These are phyloP conservation scores for Pythium phragmiticola DNA, from an alignment of 352 stramenopile genomes.

Conservation along the genomic window DNA sequence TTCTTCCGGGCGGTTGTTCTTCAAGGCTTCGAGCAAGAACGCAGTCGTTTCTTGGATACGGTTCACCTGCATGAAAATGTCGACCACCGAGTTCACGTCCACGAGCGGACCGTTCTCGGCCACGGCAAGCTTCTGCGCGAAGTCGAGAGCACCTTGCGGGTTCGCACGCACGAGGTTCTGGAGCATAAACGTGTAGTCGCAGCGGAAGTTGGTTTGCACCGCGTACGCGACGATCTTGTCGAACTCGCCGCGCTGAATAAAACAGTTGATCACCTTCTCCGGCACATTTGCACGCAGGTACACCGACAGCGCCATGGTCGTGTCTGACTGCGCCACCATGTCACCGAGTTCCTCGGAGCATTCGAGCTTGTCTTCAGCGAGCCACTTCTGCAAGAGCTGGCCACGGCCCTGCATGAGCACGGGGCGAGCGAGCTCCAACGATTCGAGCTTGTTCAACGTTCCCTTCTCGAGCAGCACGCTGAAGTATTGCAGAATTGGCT, in stretches of 20 bases:
- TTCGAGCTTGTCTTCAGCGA: slow-evolving; percentile 99
- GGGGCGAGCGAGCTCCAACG: slow-evolving; percentile 97
- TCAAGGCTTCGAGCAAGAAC: slow-evolving; percentile 99
- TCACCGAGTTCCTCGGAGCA: slow-evolving; percentile 98
- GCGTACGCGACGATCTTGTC: slow-evolving; percentile 98
- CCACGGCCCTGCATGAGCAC: slow-evolving; percentile 97
- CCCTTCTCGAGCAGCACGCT: slow-evolving; percentile 97
- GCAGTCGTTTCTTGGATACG: slow-evolving; percentile 98
- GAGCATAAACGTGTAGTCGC: slow-evolving; percentile 99
- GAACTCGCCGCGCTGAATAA: slow-evolving; percentile 98
- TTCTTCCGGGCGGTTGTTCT: slow-evolving; percentile 99
- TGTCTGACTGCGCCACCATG: slow-evolving; percentile 94
- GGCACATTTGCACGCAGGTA: slow-evolving; percentile 97
- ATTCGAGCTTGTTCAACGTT: slow-evolving; percentile 99
- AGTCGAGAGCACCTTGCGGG: slow-evolving; percentile 96
- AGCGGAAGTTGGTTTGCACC: slow-evolving; percentile 96
- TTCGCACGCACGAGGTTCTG: slow-evolving; percentile 99
- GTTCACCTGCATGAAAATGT: slow-evolving; percentile 99
- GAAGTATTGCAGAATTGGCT: slow-evolving; percentile 99
- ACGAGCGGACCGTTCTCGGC: slow-evolving; percentile 94
- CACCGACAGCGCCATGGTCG: slow-evolving; percentile 97
- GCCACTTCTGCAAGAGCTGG: slow-evolving; percentile 99
- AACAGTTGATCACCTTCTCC: slow-evolving; percentile 99
- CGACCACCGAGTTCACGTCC: slow-evolving; percentile 98
- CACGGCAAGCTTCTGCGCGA: slow-evolving; percentile 97